These are phyloP conservation scores for Cryptosporidium bovis DNA, from an alignment of 169 alveolate genomes.

Conservation along the genomic window DNA sequence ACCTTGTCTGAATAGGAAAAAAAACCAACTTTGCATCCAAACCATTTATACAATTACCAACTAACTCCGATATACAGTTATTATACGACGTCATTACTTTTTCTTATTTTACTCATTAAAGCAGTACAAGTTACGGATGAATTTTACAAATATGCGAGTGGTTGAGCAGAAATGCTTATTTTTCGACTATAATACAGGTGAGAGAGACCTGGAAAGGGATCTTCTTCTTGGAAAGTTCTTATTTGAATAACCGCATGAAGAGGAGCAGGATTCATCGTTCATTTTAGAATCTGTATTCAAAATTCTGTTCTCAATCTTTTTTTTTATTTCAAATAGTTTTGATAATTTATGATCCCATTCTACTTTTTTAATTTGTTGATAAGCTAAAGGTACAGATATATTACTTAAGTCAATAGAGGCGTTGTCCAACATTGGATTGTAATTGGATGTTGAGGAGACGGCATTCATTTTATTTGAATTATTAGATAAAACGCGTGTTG, in stretches of 20 bases:
- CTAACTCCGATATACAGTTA: no score
- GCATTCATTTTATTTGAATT: no score
- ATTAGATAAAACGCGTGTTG: not conserved
- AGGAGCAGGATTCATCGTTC: not conserved
- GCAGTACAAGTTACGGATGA: no score
- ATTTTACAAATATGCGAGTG: no score
- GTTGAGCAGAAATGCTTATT: no score
- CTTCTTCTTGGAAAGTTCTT: not conserved
- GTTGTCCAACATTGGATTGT: not conserved
- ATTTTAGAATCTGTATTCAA: not conserved
- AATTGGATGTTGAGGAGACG: no score
- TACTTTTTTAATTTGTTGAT: slow-evolving; percentile 59
- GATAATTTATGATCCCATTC: slow-evolving; percentile 62
- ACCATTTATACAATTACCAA: no score
- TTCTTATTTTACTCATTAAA: no score
- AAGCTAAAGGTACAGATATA: slow-evolving; percentile 57
- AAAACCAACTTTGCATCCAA: no score
- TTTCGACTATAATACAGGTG: not conserved
- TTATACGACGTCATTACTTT: no score
- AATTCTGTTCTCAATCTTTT: slow-evolving; percentile 39
- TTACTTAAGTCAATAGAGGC: not conserved
- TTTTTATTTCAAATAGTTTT: slow-evolving; percentile 16
- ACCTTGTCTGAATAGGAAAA: no score
- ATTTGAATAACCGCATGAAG: not conserved
- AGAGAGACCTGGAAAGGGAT: slow-evolving; percentile 29